These are phyloP conservation scores for Cardamine resedifolia DNA, from an alignment of 345 rosid genomes.

Conservation along the genomic window DNA sequence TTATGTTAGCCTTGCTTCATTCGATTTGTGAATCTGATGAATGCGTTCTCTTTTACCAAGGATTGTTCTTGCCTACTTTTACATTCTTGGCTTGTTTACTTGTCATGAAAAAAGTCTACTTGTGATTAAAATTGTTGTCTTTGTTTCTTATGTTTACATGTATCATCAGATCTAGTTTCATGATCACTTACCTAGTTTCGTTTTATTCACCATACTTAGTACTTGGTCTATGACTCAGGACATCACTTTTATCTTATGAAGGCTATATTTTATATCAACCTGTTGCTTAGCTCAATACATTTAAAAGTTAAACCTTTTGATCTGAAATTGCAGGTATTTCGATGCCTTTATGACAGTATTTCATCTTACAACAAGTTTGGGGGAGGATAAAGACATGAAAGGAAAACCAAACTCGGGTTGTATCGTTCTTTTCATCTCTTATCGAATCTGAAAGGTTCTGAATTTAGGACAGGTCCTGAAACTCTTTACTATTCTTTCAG, in stretches of 20 bases:
- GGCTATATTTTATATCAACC: not conserved
- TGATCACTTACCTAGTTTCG: not conserved
- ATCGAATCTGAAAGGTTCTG: not conserved
- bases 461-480: not conserved
- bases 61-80: not conserved
- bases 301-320: not conserved
- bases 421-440: not conserved
- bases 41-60: not conserved
- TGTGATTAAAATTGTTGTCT: not conserved
- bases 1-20: not conserved
- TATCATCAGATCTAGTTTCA: not conserved
- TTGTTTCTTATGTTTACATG: not conserved
- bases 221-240: not conserved
- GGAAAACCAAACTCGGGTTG: conserved; percentile 2
- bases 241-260: not conserved
- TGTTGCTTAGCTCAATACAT: conserved; percentile 10
- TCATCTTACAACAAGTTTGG: conserved; percentile 20
- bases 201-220: not conserved
- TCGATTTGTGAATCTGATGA: not conserved
- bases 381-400: conserved; percentile 7
- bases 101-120: not conserved
- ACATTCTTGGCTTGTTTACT: not conserved
- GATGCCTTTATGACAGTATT: conserved; percentile 36
- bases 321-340: conserved; percentile 33
- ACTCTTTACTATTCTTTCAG: not conserved